phyloP scores from a whole-genome alignment of 2,329 filamentous ascomycete genomes.

The Ophiosphaerella narmari region DNA sequence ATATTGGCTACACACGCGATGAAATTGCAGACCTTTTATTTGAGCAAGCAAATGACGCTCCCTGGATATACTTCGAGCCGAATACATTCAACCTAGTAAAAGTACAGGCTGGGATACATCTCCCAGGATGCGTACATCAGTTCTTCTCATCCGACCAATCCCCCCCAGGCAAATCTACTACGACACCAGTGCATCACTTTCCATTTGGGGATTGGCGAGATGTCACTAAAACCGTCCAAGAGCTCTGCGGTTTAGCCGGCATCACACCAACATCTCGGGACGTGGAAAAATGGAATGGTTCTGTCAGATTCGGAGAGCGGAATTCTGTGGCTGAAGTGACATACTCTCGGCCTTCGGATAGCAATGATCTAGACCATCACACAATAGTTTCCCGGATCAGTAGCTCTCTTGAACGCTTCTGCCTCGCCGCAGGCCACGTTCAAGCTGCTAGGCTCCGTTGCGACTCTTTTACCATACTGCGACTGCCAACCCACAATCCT shows the following conservation, averaged over 20 bases:
- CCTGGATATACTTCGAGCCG: conserved; percentile 6
- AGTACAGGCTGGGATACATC: not conserved
- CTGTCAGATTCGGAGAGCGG: not conserved
- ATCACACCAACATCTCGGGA: not conserved
- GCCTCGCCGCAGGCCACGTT: too few relatives aligned
- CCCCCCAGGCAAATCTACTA: not conserved
- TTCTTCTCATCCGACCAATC: too few relatives aligned
- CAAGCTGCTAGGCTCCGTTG: too few relatives aligned
- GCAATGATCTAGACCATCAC: too few relatives aligned
- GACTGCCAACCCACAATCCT: too few relatives aligned
- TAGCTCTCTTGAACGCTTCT: too few relatives aligned
- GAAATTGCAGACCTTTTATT: conserved; percentile 2
- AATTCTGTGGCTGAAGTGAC: not conserved
- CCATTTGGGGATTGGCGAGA: too few relatives aligned
- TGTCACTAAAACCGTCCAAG: not conserved
- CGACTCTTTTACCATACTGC: too few relatives aligned
- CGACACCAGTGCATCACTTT: not conserved
- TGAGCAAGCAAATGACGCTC: not conserved
- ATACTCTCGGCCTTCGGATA: too few relatives aligned
- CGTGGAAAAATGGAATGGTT: not conserved
- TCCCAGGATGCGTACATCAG: not conserved
- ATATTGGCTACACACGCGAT: not conserved
- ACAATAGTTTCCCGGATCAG: too few relatives aligned
- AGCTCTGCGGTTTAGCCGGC: conserved; percentile 6
- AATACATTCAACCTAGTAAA: not conserved